Conservation (phyloP, 2,329 filamentous ascomycete genomes). For the Diaporthe citri region DNA sequence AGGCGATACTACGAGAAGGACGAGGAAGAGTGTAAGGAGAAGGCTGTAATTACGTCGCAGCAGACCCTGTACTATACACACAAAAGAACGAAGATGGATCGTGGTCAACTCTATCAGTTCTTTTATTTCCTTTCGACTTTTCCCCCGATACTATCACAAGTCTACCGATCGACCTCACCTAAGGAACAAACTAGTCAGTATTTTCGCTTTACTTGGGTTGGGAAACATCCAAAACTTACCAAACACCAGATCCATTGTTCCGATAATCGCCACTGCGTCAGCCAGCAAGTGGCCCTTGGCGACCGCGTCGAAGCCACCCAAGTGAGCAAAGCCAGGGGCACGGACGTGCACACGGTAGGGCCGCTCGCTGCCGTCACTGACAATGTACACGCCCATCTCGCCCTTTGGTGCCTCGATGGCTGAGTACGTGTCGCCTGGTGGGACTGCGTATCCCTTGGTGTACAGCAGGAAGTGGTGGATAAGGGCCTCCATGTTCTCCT, state of each 20-base stretch:
- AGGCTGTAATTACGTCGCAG: conserved; percentile 33
- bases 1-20: neutral
- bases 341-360: conserved; percentile 98
- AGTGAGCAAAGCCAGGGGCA: conserved; percentile 95
- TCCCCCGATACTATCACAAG: conserved; percentile 33
- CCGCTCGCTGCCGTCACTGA: conserved; percentile 95
- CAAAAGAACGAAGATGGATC: conserved; percentile 30
- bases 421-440: conserved; percentile 97
- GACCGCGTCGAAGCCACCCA: conserved; percentile 94
- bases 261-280: conserved; percentile 96
- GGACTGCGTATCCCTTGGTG: conserved; percentile 98
- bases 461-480: conserved; percentile 99
- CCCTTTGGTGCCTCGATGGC: conserved; percentile 99
- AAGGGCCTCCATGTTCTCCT: conserved; percentile 99
- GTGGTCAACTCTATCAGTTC: conserved; percentile 28
- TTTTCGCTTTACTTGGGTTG: neutral
- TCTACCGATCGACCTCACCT: conserved; percentile 74
- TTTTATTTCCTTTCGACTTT: conserved; percentile 45
- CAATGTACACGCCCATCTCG: conserved; percentile 98
- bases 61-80: conserved; percentile 28
- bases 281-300: conserved; percentile 92
- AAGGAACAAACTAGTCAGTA: conserved; percentile 50
- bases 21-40: conserved; percentile 15
- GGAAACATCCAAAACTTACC: conserved; percentile 65
- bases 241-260: conserved; percentile 90